Evolutionary conservation across 1,284 basidiomycete genomes (phyloP).

Genomic region (Leccinum griseonigrum): DNA sequence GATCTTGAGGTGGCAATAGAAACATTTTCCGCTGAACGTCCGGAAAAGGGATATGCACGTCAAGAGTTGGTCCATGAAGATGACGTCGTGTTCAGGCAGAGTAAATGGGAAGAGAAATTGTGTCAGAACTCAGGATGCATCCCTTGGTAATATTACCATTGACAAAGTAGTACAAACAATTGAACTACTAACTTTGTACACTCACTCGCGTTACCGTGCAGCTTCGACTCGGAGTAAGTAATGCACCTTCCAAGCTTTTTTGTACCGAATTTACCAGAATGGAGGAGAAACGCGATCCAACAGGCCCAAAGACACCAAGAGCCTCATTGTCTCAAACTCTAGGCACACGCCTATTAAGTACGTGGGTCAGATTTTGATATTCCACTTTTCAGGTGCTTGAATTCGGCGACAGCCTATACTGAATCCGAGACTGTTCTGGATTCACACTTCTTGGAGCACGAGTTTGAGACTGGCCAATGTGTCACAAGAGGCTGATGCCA

Average conservation of each 20-base stretch:
- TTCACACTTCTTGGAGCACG: slow-evolving; percentile 37
- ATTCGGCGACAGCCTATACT: slow-evolving; percentile 65
- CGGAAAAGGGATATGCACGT: slow-evolving; percentile 87
- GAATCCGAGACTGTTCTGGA: slow-evolving; percentile 89
- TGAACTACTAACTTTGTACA: too few relatives aligned
- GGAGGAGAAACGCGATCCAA: slow-evolving; percentile 53
- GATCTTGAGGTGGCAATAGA: slow-evolving; percentile 94
- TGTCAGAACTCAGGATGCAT: too few relatives aligned
- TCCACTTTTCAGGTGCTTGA: background rate
- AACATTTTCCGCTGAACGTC: slow-evolving; percentile 65
- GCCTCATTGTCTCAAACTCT: slow-evolving; percentile 91
- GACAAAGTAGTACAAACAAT: too few relatives aligned
- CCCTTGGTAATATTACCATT: too few relatives aligned
- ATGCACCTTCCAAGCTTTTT: background rate
- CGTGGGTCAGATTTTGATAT: slow-evolving; percentile 65
- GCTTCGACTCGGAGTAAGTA: too few relatives aligned
- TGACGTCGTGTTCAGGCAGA: slow-evolving; percentile 71
- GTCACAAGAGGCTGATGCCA: slow-evolving; percentile 49
- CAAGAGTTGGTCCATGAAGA: slow-evolving; percentile 93
- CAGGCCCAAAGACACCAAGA: slow-evolving; percentile 76
- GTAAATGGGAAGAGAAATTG: slow-evolving; percentile 49
- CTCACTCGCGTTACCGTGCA: too few relatives aligned
- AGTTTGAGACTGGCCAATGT: too few relatives aligned
- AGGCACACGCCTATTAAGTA: slow-evolving; percentile 32
- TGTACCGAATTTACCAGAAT: slow-evolving; percentile 8